phyloP scores from a whole-genome alignment of 176 grass and related monocot species.

The Chrysopogon serrulatus region DNA sequence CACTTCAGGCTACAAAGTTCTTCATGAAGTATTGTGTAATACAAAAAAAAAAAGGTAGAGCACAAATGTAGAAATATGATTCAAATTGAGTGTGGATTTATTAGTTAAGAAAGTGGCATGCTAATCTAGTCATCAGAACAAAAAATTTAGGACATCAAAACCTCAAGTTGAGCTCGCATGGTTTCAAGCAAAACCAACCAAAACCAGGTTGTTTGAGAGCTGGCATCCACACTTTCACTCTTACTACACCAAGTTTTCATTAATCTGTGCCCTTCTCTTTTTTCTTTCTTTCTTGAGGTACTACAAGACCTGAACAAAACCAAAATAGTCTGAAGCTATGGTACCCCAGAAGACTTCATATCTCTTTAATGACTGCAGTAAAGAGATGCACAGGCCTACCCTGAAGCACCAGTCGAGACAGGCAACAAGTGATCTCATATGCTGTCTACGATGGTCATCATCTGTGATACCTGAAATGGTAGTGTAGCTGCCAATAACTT shows the following conservation, averaged over 20 bases:
- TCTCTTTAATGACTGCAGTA: background rate
- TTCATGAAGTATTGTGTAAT: too few relatives aligned
- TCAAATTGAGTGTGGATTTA: too few relatives aligned
- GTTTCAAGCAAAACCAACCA: constrained; percentile 85
- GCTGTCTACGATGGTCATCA: too few relatives aligned
- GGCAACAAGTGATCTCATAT: too few relatives aligned
- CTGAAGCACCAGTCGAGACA: too few relatives aligned
- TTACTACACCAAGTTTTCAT: constrained; percentile 90
- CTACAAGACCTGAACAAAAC: constrained; percentile 77
- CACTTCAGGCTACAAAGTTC: too few relatives aligned
- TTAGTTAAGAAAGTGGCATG: too few relatives aligned
- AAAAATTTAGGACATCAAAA: constrained; percentile 27
- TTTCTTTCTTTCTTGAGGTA: constrained; percentile 89
- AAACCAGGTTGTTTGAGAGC: constrained; percentile 62
- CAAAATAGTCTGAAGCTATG: constrained; percentile 11
- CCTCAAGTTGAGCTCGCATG: constrained; percentile 91
- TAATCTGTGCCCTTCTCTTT: constrained; percentile 80
- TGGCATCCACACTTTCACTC: constrained; percentile 49
- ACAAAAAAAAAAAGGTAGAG: too few relatives aligned
- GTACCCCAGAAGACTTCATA: background rate
- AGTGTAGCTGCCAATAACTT: too few relatives aligned
- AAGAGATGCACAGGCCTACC: background rate
- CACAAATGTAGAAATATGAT: too few relatives aligned
- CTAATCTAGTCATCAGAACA: too few relatives aligned
- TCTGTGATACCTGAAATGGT: too few relatives aligned